These are phyloP conservation scores for Chlamydomonas incerta DNA, from an alignment of 139 green algal genomes.

Conservation along the genomic window DNA sequence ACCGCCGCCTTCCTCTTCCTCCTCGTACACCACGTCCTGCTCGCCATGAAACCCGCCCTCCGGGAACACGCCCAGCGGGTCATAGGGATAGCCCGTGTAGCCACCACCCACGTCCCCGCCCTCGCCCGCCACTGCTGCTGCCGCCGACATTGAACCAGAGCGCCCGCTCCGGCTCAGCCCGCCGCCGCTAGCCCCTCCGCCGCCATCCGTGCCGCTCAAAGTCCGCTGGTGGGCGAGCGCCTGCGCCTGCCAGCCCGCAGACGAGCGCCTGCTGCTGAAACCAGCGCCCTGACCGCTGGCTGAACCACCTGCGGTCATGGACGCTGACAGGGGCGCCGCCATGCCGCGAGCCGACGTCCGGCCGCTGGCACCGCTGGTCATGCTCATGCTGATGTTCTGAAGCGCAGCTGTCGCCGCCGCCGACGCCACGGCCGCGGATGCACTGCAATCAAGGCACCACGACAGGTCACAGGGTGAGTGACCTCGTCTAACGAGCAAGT, in stretches of 20 bases:
- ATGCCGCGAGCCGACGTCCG: background rate
- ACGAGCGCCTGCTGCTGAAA: background rate
- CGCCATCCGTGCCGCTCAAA: background rate
- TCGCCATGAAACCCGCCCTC: background rate
- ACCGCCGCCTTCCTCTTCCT: background rate
- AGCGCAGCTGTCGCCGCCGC: background rate
- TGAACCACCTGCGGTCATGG: background rate
- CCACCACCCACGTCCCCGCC: background rate
- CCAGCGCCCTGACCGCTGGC: background rate
- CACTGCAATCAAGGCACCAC: no score
- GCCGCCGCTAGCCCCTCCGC: background rate
- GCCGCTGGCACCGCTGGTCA: constrained; percentile 1
- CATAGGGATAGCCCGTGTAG: no score
- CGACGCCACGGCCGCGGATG: background rate
- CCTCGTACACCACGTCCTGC: background rate
- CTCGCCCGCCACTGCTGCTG: background rate
- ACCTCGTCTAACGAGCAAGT: no score
- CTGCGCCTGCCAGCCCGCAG: background rate
- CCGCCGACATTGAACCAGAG: no score
- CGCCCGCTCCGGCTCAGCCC: background rate
- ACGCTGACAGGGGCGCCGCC: background rate
- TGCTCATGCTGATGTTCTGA: constrained; percentile 25
- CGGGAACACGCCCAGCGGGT: no score
- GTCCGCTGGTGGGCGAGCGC: background rate
- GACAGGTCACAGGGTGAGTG: no score